Evolutionary conservation across 2,329 filamentous ascomycete genomes (phyloP).

Genomic region (Xylariaceae sp.): DNA sequence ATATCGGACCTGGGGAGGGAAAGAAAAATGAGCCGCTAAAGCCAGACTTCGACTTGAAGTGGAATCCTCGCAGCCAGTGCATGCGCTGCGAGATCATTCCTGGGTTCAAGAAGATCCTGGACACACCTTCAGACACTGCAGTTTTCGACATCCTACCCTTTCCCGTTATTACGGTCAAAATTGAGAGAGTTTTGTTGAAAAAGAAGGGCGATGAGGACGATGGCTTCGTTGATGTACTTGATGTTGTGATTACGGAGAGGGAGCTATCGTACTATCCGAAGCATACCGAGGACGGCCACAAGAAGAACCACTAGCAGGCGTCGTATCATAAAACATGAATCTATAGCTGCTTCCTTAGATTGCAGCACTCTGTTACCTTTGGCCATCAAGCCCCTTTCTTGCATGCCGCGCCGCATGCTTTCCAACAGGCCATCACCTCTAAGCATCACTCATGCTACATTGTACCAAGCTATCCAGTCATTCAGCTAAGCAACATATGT

Average conservation of each 20-base stretch:
- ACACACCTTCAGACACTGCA: background rate
- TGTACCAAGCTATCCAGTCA: too few relatives aligned
- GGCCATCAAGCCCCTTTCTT: too few relatives aligned
- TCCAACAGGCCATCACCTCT: too few relatives aligned
- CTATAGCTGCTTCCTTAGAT: background rate
- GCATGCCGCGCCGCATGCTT: too few relatives aligned
- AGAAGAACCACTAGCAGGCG: background rate
- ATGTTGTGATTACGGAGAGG: background rate
- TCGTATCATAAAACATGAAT: background rate
- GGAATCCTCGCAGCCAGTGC: background rate
- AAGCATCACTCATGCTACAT: too few relatives aligned
- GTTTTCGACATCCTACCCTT: constrained; percentile 7
- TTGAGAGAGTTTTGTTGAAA: constrained; percentile 2
- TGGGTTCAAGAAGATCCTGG: background rate
- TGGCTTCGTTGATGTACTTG: constrained; percentile 5
- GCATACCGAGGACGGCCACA: background rate
- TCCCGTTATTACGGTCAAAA: constrained; percentile 4
- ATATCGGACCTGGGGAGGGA: background rate
- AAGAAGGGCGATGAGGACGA: background rate
- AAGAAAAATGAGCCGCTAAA: background rate
- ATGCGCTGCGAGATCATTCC: background rate
- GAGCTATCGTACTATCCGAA: background rate
- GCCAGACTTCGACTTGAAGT: constrained; percentile 6
- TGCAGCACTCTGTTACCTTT: too few relatives aligned
- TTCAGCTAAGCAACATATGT: too few relatives aligned